Evolutionary conservation across 2,329 filamentous ascomycete genomes (phyloP), one percentile per base, ranked within the genome.

Genomic region (Fonsecaea pugnacius): DNA sequence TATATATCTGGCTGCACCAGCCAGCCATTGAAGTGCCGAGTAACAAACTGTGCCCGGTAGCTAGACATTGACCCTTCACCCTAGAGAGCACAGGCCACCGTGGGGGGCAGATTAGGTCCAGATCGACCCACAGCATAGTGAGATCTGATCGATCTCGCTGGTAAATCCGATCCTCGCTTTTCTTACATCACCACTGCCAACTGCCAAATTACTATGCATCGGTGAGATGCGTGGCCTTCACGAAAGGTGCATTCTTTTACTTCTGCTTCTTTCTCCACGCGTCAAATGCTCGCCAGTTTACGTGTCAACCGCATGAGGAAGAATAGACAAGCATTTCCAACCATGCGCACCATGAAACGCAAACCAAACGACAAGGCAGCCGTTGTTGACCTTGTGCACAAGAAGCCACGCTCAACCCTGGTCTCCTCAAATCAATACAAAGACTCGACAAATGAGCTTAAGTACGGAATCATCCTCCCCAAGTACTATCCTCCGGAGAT

Each of bases 401-500:
- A 64, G 62, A 64, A 40, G 24, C 18, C 8, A 9, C 58, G 58
- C 33, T 18, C 55, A 27, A 14, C 9, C 30, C 24, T n/a, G 21
- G 4, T 46, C n/a, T 9, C 18, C 30, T 27, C 40, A 8, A 16
- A 21, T 12, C 63, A 55, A 43, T 67, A 68, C 57, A 66, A 70
- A 48, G 69, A 70, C 32, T 71, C 68, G 4, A 58, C 63, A 16
- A 36, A 64, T 35, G 70, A 68, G 59, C 79, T 81, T 62, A 75
- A 80, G 18, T 78, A 88, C 69, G 88, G 87, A 18, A 87, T 91
- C 56, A 86, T 91, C 0, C 79, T 89, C 38, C 87, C 89, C 46
- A 84, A 90, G 54, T 96, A 88, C 78, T 97, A 96, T 71, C 92
- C 92, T 0, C 85, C 86, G 0, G 92, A 96, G 74, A 96, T 97